phyloP scores from a whole-genome alignment of 2,329 filamentous ascomycete genomes.

The Fusarium sp. region DNA sequence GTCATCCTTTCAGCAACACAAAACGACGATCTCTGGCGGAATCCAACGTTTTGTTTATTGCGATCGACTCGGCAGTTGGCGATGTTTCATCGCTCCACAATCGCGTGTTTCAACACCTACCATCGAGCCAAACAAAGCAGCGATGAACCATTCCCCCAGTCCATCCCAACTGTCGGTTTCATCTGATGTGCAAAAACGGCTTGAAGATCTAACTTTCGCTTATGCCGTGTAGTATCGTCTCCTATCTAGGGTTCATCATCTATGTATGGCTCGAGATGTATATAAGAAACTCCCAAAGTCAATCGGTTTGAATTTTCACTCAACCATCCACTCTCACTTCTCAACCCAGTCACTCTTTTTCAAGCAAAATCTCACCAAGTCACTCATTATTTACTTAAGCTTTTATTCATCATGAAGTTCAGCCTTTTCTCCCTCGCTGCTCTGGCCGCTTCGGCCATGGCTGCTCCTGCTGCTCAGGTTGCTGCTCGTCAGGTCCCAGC shows the following conservation, averaged over 20 bases:
- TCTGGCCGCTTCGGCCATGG: conserved; percentile 12
- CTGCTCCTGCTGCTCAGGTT: background rate
- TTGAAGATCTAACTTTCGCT: conserved; percentile 17
- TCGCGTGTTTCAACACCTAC: background rate
- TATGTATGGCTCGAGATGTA: background rate
- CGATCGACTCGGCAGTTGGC: conserved; percentile 16
- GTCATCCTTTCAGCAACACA: background rate
- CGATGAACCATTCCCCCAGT: background rate
- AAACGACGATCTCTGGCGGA: conserved; percentile 1
- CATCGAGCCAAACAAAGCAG: background rate
- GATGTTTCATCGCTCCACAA: conserved; percentile 1
- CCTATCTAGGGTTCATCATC: background rate
- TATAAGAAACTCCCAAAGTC: background rate
- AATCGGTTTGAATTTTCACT: background rate
- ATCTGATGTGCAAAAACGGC: background rate
- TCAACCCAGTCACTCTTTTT: conserved; percentile 19
- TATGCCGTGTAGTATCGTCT: background rate
- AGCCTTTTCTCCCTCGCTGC: conserved; percentile 16
- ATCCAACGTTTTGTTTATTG: conserved; percentile 1
- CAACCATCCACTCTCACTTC: background rate
- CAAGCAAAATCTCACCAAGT: conserved; percentile 18
- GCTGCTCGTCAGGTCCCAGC: background rate
- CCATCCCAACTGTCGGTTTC: background rate
- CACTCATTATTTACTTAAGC: conserved; percentile 7
- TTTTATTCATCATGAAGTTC: conserved; percentile 23